phyloP scores from a whole-genome alignment of 2,329 filamentous ascomycete species.

The Spiromastix sp. region DNA sequence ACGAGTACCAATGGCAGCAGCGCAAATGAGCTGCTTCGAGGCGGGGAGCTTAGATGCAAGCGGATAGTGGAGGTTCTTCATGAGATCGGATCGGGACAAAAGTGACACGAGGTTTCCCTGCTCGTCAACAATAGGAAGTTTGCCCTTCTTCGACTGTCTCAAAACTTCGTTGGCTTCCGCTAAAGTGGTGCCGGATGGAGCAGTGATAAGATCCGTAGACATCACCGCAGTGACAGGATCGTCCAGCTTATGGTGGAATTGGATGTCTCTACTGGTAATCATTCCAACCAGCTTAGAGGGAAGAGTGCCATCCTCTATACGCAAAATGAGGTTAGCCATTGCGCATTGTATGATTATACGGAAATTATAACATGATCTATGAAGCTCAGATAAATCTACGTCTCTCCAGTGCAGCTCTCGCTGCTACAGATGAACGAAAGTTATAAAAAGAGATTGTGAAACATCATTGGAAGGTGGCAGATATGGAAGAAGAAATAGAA shows the following conservation, averaged over 20 bases:
- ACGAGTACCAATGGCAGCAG: constrained; percentile 88
- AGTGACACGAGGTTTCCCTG: constrained; percentile 80
- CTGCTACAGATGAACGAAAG: constrained; percentile 99
- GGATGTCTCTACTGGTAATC: constrained; percentile 94
- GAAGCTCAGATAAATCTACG: constrained; percentile 41
- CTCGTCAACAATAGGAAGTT: constrained; percentile 83
- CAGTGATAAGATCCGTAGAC: constrained; percentile 90
- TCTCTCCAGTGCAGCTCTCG: constrained; percentile 77
- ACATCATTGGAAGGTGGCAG: constrained; percentile 52
- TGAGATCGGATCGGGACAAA: constrained; percentile 88
- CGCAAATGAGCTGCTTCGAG: constrained; percentile 95
- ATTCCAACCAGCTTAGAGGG: constrained; percentile 95
- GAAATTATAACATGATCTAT: constrained; percentile 8
- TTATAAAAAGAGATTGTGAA: constrained; percentile 63
- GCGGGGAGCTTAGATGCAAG: constrained; percentile 91
- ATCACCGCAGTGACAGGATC: constrained; percentile 80
- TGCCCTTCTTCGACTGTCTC: constrained; percentile 94
- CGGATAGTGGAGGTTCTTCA: constrained; percentile 97
- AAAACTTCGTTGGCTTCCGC: constrained; percentile 87
- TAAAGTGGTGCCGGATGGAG: constrained; percentile 69
- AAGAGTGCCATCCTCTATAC: constrained; percentile 74
- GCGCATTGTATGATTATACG: constrained; percentile 11
- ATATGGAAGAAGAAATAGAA: constrained; percentile 17
- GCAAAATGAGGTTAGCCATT: constrained; percentile 14
- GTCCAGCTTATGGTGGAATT: constrained; percentile 72